Conservation (phyloP, 257 asterid genomes). For the Orobanche coerulescens region DNA sequence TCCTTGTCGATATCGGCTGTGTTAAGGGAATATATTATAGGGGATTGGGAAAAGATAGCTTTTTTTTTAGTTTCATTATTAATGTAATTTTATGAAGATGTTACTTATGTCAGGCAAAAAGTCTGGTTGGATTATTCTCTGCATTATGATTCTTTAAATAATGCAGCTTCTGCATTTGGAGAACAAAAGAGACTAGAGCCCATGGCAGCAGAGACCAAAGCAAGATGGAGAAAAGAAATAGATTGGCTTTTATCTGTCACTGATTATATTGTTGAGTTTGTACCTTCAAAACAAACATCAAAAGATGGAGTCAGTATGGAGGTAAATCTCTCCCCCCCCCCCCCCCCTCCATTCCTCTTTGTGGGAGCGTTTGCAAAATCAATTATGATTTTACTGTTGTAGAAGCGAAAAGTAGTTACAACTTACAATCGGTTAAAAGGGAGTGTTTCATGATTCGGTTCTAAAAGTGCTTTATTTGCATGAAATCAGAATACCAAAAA, state of each 20-base stretch:
- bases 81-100: neutral
- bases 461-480: neutral
- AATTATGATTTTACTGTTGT: neutral
- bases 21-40: too few relatives aligned
- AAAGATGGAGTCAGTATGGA: conserved; percentile 59
- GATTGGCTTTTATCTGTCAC: conserved; percentile 69
- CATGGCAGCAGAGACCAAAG: conserved; percentile 51
- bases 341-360: conserved; percentile 18
- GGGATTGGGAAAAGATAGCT: too few relatives aligned
- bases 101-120: neutral
- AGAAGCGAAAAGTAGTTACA: neutral
- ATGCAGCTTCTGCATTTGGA: conserved; percentile 65
- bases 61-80: neutral
- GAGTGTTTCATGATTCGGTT: neutral
- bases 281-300: conserved; percentile 41
- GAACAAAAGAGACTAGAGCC: conserved; percentile 58
- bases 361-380: too few relatives aligned
- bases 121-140: neutral
- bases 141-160: neutral
- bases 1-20: too few relatives aligned
- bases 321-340: conserved; percentile 26
- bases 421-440: neutral
- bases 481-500: neutral
- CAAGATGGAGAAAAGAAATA: conserved; percentile 59
- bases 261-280: conserved; percentile 49